Base-by-base conservation (phyloP, 2,329 filamentous ascomycete genomes). In the Aureobasidium musti region DNA sequence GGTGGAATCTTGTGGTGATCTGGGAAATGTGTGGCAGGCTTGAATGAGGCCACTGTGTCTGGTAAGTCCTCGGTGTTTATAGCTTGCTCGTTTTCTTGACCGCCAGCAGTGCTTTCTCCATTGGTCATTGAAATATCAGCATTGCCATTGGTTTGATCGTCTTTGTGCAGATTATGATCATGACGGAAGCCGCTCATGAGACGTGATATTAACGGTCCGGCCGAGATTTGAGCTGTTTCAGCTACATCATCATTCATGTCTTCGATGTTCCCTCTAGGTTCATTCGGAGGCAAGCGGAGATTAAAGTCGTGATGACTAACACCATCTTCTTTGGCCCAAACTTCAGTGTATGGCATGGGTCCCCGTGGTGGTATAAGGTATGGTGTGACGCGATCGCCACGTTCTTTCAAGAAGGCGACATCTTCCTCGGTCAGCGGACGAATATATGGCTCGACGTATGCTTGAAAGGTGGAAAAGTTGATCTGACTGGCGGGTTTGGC, bases 291-390 rank as follows among this genome's bases (percentile, higher is more conserved):
- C 70, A 87, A 88, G 47, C 73, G 69, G 66, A 92, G 88, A 41
- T 85, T 82, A 5, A 85, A 83, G 74, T 96, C 91, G 8, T 93
- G 81, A 43, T 88, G 84, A 82, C 92, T 89, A 56, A 86, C 82
- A 11, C 91, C 92, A 74, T 99, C 95, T 76, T 99, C 95, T 71
- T 97, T 92, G 0, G 92, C 90, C 95, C 95, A 99, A 11, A 94
- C 83, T 68, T 98, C 93, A 28, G 86, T 88, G 78, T 98, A 99
- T 74, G 92, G 89, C 72, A 88, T 89, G 76, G 91, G 90, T 53
- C 92, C 93, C 26, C 92, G 88, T 70, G 89, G 89, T 8, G 94
- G 92, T 77, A 97, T 92, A 43, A 93, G 82, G 72, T 97, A 98
- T 1, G 94, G 91, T 2, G 84, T 88, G 26, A 89, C 82, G 43